A percentile compares a stretch with the other conserved stretches of the same genome.
Conservation (phyloP, 2,329 filamentous ascomycete genomes). For the Harringtonia aguacate region DNA sequence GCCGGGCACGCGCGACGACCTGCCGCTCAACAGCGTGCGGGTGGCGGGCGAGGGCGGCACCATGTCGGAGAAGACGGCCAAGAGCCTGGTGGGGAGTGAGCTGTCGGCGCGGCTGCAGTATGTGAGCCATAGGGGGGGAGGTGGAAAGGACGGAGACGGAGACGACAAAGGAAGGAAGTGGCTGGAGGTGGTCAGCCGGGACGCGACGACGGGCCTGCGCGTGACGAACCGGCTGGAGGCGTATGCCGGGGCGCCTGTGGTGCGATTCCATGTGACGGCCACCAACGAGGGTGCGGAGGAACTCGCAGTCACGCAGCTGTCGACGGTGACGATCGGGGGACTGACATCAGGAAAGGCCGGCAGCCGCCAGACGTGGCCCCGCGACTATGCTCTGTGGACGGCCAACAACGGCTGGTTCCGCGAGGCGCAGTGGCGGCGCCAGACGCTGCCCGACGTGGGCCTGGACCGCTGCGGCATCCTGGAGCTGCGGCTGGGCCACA, state of each 20-base stretch:
- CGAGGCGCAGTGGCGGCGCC: conserved; percentile 21
- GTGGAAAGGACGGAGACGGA: background rate
- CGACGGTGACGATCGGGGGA: conserved; percentile 15
- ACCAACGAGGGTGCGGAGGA: conserved; percentile 9
- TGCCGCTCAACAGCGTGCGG: conserved; percentile 14
- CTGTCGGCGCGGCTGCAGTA: conserved; percentile 15
- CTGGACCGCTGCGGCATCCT: conserved; percentile 17
- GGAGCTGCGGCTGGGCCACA: conserved; percentile 8
- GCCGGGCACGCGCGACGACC: background rate
- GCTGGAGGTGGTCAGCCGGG: conserved; percentile 12
- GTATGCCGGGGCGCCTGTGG: conserved; percentile 10
- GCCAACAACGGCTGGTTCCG: conserved; percentile 18
- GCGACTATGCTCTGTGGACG: background rate
- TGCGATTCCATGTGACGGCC: conserved; percentile 14
- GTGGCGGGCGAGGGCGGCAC: conserved; percentile 16
- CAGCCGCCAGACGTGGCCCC: background rate
- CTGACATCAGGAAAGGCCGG: conserved; percentile 17
- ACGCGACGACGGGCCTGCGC: conserved; percentile 10
- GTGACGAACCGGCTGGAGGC: conserved; percentile 14
- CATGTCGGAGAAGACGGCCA: conserved; percentile 16
- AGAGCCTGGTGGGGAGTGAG: conserved; percentile 16
- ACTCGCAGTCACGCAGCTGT: conserved; percentile 9
- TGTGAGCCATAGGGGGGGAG: conserved; percentile 10
- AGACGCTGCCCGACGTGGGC: conserved; percentile 17
- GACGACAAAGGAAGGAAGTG: background rate